A percentile compares a stretch with the other conserved stretches of the same genome.
Conservation (phyloP, 768 basidiomycete species). For the Mycena amicta region DNA sequence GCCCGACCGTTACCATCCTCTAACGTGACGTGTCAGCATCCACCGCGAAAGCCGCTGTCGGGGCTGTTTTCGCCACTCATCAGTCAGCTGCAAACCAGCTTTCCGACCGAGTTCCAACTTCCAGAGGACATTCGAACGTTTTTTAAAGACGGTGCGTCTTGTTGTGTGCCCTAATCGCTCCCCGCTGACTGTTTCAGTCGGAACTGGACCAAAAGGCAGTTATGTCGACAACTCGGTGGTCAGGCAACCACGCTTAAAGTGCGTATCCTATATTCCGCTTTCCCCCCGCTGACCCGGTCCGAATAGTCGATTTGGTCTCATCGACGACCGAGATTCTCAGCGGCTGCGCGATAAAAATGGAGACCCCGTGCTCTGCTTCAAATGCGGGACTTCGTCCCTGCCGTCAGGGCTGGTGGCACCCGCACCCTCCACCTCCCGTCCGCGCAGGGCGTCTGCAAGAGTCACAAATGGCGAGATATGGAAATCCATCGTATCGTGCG, state of each 20-base stretch:
- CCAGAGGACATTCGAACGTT: slow-evolving; percentile 81
- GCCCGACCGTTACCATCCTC: slow-evolving; percentile 18
- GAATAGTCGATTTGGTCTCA: slow-evolving; percentile 76
- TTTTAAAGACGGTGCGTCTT: slow-evolving; percentile 81
- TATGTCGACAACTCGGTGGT: slow-evolving; percentile 82
- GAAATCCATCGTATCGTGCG: slow-evolving; percentile 87
- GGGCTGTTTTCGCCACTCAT: slow-evolving; percentile 75
- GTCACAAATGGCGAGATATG: slow-evolving; percentile 54
- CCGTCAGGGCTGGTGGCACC: slow-evolving; percentile 55
- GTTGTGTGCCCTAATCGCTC: slow-evolving; percentile 9
- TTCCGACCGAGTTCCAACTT: slow-evolving; percentile 83
- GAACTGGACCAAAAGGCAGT: slow-evolving; percentile 73
- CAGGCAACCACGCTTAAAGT: slow-evolving; percentile 84
- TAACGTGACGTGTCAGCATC: slow-evolving; percentile 51
- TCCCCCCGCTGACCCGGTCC: slow-evolving; percentile 11
- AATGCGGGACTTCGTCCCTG: slow-evolving; percentile 81
- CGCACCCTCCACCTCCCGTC: slow-evolving; percentile 55
- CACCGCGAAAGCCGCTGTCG: slow-evolving; percentile 64
- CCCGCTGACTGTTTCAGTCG: slow-evolving; percentile 52
- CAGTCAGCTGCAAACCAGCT: slow-evolving; percentile 63
- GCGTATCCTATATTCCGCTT: slow-evolving; percentile 33
- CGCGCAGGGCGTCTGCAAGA: slow-evolving; percentile 52
- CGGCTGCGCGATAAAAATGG: slow-evolving; percentile 86
- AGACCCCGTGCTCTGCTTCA: slow-evolving; percentile 84
- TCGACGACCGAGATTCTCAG: slow-evolving; percentile 90